These are phyloP conservation scores for Phialophora tarda DNA, from an alignment of 2,329 filamentous ascomycete genomes.

Conservation along the genomic window DNA sequence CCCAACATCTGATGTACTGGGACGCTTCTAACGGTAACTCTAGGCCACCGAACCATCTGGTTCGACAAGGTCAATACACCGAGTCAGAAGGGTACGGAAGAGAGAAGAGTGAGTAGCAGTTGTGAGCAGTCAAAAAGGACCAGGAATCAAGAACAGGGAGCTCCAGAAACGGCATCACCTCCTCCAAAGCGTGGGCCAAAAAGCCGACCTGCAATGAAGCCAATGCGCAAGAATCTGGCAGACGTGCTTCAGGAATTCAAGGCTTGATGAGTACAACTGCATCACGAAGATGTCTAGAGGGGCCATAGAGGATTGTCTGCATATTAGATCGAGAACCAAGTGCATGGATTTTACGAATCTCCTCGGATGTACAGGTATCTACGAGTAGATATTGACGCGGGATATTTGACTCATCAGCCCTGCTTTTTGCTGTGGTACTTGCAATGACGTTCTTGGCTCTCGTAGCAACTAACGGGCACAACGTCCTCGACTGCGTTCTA, in stretches of 20 bases:
- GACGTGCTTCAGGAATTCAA: slow-evolving; percentile 29
- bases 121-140: slow-evolving; percentile 28
- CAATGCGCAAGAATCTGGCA: slow-evolving; percentile 17
- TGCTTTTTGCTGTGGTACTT: background rate
- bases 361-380: background rate
- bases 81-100: slow-evolving; percentile 4
- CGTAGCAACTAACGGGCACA: background rate
- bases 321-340: background rate
- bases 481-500: background rate
- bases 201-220: slow-evolving; percentile 13
- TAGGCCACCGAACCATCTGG: slow-evolving; percentile 36
- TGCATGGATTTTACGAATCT: background rate
- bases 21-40: background rate
- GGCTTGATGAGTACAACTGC: background rate
- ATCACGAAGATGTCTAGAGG: background rate
- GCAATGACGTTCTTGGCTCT: background rate
- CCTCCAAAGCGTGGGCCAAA: slow-evolving; percentile 28
- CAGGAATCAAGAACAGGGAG: slow-evolving; percentile 23
- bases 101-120: background rate
- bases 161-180: slow-evolving; percentile 25
- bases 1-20: background rate
- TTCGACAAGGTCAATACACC: slow-evolving; percentile 35
- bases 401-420: background rate
- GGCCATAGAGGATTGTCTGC: background rate
- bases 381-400: no score